Base-by-base conservation (phyloP, 345 rosid genomes). In the Clarkia xantiana region DNA sequence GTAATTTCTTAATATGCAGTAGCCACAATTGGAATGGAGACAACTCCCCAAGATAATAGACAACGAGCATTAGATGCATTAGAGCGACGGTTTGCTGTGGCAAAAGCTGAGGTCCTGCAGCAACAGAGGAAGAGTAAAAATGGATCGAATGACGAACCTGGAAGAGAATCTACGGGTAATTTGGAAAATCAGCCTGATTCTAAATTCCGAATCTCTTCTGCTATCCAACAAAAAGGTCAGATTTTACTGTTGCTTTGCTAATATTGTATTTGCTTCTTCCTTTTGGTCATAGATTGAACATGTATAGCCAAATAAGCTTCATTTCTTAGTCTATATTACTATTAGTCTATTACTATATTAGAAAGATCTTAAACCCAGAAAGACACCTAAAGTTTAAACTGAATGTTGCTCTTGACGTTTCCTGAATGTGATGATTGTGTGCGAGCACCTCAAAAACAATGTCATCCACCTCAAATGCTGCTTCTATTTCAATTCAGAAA, bases 61-160 rank as follows among this genome's bases (percentile, higher is more conserved):
- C 49, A 58, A 42, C 48, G 43, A 2, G 18, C 62, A 2, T 18
- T 58, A 42, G 62, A 58, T 43, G 62, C 62, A 11, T 18, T 58
- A 20, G 55, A 58, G n/a, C 55, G 55, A 40, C 44, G 62, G 11
- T 50, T 41, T 14, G 62, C 62, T 10, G 41, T 50, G 42, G 62
- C 55, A 2, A 10, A 51, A 58, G 62, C 62, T 11, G 54, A 58
- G 46, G 40, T 42, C 14, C 62, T 22, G 18, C 47, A 42, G 40
- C 54, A 41, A 1, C 36, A 48, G 34, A 22, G 45, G 47, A 58
- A 42, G 23, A 40, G 46, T 2, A 51, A 42, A 40, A 17, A 11
- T 14, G 44, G 8, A 18, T 17, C 14, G 29, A 69, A 55, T 52
- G 57, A 45, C 2, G 49, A 34, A 2, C 0, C 29, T 1, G 47